Base-by-base conservation (phyloP, 305 asterid species). In the Lippia alba region DNA sequence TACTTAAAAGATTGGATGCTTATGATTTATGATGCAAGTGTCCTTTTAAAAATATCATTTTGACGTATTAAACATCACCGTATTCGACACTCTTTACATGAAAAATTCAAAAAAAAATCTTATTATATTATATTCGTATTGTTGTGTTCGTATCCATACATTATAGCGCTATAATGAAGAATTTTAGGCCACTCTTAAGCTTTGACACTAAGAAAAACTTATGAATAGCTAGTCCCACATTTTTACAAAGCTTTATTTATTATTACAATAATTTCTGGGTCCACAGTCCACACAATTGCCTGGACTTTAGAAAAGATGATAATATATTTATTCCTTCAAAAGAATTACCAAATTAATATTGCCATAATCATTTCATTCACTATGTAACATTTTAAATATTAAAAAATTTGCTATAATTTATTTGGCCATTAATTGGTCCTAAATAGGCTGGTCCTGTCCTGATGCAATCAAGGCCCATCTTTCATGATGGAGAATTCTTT, bases 291-390 rank as follows among this genome's bases (percentile, higher is more conserved):
- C 60, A 61, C 60, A 61, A 62, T 75, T 75, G 56, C 64, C 24
- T 56, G 65, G 62, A 56, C 56, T 74, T 67, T 50, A 60, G 46
- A 44, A 76, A 76, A 66, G 48, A 3, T 20, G 11, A 62, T 24
- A 12, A 58, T 56, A 12, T 69, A 69, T 56, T 16, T 69, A 69
- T 74, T 66, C 74, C 57, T 65, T 12, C 15, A 17, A 61, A 76
- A 73, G 63, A 73, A 69, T 49, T 39, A 32, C 36, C 51, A 60
- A 76, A 66, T 36, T 36, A 36, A 36, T 49, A 73, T 39, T 64
- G 45, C 55, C 66, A 36, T 62, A 69, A 80, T 80, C 71, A 80
- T 80, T 76, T 34, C 78, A 65, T 64, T 69, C 75, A 73, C 69
- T 68, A 76, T 17, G 18, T 12, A 8, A 44, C 0, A 46, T 19